A percentile compares a stretch with the other conserved stretches of the same genome.
Conservation (phyloP, 495 filamentous ascomycete species). For the Hypomontagnella submonticulosa region DNA sequence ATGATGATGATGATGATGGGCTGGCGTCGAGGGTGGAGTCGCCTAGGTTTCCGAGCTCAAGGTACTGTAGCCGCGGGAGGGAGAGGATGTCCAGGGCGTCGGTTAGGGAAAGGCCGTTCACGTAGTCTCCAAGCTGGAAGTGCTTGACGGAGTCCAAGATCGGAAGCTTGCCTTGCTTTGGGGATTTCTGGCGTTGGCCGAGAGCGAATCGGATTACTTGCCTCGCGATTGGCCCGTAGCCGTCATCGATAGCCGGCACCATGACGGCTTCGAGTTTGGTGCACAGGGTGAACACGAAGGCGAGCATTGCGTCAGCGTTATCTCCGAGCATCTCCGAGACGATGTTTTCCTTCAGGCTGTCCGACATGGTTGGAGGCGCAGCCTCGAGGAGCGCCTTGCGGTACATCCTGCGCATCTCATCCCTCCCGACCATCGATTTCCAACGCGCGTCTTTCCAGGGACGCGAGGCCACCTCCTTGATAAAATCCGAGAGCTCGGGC, state of each 20-base stretch:
- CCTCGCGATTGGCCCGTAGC: slow-evolving; percentile 7
- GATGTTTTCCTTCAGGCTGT: neutral
- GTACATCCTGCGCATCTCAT: neutral
- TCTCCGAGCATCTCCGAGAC: slow-evolving; percentile 5
- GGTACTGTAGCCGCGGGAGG: slow-evolving; percentile 16
- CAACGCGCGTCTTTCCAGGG: slow-evolving; percentile 9
- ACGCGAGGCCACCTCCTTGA: slow-evolving; percentile 10
- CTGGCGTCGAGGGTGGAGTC: neutral
- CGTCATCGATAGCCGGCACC: slow-evolving; percentile 9
- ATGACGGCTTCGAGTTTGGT: slow-evolving; percentile 5
- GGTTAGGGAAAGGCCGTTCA: slow-evolving; percentile 5
- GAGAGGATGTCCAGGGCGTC: slow-evolving; percentile 12
- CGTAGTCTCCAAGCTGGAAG: slow-evolving; percentile 15
- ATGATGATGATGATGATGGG: neutral
- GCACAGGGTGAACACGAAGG: slow-evolving; percentile 9
- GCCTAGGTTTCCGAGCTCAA: slow-evolving; percentile 16
- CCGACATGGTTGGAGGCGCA: neutral
- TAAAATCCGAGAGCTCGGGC: slow-evolving; percentile 10
- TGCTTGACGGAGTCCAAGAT: slow-evolving; percentile 2
- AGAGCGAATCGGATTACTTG: slow-evolving; percentile 10
- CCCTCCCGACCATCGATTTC: neutral
- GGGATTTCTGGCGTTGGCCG: neutral
- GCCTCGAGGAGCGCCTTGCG: neutral
- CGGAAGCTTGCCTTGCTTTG: neutral
- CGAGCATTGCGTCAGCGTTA: slow-evolving; percentile 5